phyloP scores from a whole-genome alignment of 352 stramenopile genomes.

The Pythium folliculosum region DNA sequence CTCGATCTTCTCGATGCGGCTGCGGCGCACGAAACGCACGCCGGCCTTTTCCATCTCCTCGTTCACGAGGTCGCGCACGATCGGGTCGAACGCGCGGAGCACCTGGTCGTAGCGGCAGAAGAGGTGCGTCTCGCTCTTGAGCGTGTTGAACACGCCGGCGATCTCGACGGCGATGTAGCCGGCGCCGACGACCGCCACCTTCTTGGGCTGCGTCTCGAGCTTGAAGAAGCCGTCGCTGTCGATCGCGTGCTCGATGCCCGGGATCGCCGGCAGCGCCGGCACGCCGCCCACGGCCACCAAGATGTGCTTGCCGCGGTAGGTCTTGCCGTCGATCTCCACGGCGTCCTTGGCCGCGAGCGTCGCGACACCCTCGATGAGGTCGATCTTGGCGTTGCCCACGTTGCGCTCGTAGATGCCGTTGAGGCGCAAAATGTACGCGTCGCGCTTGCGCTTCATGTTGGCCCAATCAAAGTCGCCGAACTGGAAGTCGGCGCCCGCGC shows the following conservation, averaged over 20 bases:
- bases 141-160: constrained; percentile 92
- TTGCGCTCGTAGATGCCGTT: constrained; percentile 97
- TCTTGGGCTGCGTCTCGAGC: constrained; percentile 90
- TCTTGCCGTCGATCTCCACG: constrained; percentile 74
- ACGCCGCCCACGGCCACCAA: constrained; percentile 94
- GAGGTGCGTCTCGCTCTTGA: constrained; percentile 92
- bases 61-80: constrained; percentile 82
- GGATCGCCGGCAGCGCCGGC: constrained; percentile 81
- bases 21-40: constrained; percentile 65
- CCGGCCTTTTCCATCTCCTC: constrained; percentile 71
- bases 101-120: constrained; percentile 89
- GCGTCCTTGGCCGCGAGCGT: constrained; percentile 74
- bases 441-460: constrained; percentile 91
- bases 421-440: constrained; percentile 94
- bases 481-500: constrained; percentile 37
- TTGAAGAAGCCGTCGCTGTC: constrained; percentile 98
- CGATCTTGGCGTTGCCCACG: constrained; percentile 90
- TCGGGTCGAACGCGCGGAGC: constrained; percentile 89
- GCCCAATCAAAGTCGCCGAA: constrained; percentile 89
- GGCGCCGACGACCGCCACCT: constrained; percentile 95
- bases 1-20: constrained; percentile 67
- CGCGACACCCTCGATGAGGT: constrained; percentile 88
- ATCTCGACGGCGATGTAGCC: constrained; percentile 99
- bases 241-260: constrained; percentile 93
- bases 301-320: constrained; percentile 91